Evolutionary conservation across 2,329 filamentous ascomycete genomes (phyloP), one percentile per base, ranked within the genome.

Genomic region (Hortaea sp.): DNA sequence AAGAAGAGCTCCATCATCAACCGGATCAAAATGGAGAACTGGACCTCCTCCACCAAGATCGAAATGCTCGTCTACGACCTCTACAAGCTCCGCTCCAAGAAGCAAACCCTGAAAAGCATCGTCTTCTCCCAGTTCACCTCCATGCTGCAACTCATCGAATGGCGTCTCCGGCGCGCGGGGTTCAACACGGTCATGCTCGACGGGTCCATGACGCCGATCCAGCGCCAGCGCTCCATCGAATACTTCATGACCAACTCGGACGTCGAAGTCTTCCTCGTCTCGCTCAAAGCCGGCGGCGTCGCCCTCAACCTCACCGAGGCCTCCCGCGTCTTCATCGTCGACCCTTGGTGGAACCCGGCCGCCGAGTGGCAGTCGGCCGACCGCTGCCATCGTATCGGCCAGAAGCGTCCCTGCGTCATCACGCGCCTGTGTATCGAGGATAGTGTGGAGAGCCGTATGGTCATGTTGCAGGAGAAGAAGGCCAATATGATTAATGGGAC

Each of bases 1-100:
- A 95, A 95, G 76, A 95, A 95, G 69, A 89, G 82, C 10, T 95
- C 88, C 1, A 98, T 98, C 65, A 94, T 97, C 73, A 97, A 97
- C 65, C 85, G 92, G 46, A 97, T 98, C 69, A 88, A 90, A 67
- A 95, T 97, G 89, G 87, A 94, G 64, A 86, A 97, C 59, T 98
- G 92, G 92, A 95, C 88, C 0, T 95, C 88, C 0, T 95, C 88
- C 1, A 95, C 89, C 51, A 98, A 98, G 71, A 98, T 98, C 55
- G 92, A 98, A 69, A 82, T 94, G 64, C 78, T 98, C 5, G 84
- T 97, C 7, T 94, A 95, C 61, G 88, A 97, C 61, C 77, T 98
- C 2, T 92, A 94, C 72, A 85, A 86, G 65, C 77, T 97, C 35
- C 82, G 92, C 48, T 94, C 85, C 48, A 86, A 94, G 69, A 95